These are phyloP conservation scores for Coemansia erecta DNA, from an alignment of 192 early-diverging fungal genomes.

Conservation along the genomic window DNA sequence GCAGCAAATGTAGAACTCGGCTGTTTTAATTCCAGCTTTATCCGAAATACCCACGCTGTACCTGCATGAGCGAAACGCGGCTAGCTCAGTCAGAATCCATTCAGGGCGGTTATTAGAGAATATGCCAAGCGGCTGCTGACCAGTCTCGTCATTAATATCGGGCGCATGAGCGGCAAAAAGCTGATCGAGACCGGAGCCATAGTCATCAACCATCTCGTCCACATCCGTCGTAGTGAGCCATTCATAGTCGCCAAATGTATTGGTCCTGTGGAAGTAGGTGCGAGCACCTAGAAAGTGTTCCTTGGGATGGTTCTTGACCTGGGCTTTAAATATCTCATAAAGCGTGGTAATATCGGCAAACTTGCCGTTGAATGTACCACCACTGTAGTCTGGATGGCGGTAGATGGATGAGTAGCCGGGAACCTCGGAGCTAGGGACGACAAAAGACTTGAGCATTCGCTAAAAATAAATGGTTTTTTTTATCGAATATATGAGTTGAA, in stretches of 20 bases:
- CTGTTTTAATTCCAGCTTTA: constrained; percentile 65
- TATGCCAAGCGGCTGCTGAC: constrained; percentile 58
- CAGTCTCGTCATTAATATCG: neutral
- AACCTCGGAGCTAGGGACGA: constrained; percentile 7
- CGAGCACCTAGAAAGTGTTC: constrained; percentile 55
- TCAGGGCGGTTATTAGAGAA: constrained; percentile 69
- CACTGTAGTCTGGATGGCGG: constrained; percentile 28
- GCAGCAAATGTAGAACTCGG: constrained; percentile 76
- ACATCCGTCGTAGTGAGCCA: too few species aligned
- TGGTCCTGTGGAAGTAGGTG: constrained; percentile 48
- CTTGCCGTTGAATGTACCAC: constrained; percentile 20
- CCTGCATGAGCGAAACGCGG: constrained; percentile 58
- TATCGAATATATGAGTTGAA: too few species aligned
- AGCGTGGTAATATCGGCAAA: constrained; percentile 26
- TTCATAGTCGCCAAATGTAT: too few species aligned
- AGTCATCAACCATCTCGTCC: too few species aligned
- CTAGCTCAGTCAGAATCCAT: constrained; percentile 67
- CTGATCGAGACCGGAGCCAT: constrained; percentile 61
- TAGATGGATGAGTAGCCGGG: neutral
- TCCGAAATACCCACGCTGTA: constrained; percentile 75
- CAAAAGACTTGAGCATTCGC: constrained; percentile 3
- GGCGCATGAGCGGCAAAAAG: constrained; percentile 53
- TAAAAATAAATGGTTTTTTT: too few species aligned
- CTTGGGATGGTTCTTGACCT: constrained; percentile 15
- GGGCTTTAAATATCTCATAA: constrained; percentile 27